These are phyloP conservation scores for Lepiota brunneoincarnata DNA, from an alignment of 768 basidiomycete species.

Conservation along the genomic window DNA sequence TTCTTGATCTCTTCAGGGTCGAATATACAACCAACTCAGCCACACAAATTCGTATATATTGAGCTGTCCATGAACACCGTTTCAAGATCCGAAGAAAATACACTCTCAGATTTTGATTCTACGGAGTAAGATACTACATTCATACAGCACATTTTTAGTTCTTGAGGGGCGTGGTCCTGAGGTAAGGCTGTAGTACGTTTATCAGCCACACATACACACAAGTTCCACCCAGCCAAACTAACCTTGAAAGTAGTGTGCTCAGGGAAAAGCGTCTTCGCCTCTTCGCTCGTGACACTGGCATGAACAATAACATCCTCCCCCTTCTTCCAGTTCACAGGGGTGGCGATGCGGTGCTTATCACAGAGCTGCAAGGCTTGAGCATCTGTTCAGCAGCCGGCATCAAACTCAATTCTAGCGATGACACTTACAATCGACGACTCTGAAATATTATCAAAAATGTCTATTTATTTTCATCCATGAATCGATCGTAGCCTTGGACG, in stretches of 20 bases:
- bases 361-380: conserved; percentile 79
- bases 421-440: conserved; percentile 71
- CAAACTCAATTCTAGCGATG: neutral
- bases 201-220: conserved; percentile 6
- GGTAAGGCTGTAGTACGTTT: conserved; percentile 61
- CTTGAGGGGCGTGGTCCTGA: conserved; percentile 72
- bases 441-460: conserved; percentile 17
- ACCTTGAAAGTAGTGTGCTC: conserved; percentile 79
- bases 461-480: neutral
- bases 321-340: conserved; percentile 93
- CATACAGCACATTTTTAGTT: conserved; percentile 25
- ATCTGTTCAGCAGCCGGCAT: conserved; percentile 10
- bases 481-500: conserved; percentile 14
- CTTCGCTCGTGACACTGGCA: conserved; percentile 76
- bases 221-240: conserved; percentile 15
- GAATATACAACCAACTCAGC: no score
- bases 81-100: no score
- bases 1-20: neutral
- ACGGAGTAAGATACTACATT: conserved; percentile 10
- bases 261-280: conserved; percentile 91
- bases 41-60: no score
- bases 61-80: no score
- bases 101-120: no score
- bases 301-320: conserved; percentile 95
- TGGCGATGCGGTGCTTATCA: conserved; percentile 80